phyloP scores from a whole-genome alignment of 2,329 filamentous ascomycete species.

The Shiraia sp. region DNA sequence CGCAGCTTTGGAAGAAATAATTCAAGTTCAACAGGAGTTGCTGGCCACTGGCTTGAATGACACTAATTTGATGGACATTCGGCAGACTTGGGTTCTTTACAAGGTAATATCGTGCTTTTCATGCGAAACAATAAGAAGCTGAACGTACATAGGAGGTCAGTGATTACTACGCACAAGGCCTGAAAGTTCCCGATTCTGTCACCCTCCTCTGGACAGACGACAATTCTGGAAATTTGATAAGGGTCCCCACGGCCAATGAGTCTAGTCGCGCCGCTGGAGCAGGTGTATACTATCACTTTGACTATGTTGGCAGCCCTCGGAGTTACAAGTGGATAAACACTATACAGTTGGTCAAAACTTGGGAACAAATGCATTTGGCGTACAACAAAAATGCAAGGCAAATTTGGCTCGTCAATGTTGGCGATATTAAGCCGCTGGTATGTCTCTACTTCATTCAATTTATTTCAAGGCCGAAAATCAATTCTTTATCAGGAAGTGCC shows the following conservation, averaged over 20 bases:
- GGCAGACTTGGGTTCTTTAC: neutral
- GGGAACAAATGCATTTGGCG: conserved; percentile 2
- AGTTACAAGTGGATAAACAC: conserved; percentile 13
- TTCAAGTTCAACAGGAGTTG: neutral
- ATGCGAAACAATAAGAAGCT: neutral
- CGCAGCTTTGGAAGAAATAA: conserved; percentile 4
- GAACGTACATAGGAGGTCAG: conserved; percentile 1
- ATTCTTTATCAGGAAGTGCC: conserved; percentile 3
- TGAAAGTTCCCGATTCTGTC: conserved; percentile 3
- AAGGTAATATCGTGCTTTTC: neutral
- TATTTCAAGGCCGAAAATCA: no score
- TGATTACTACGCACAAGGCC: conserved; percentile 5
- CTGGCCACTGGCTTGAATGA: neutral
- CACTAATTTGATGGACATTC: neutral
- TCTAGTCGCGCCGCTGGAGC: conserved; percentile 1
- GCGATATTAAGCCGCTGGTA: conserved; percentile 10
- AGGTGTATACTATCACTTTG: conserved; percentile 11
- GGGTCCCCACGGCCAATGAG: conserved; percentile 7
- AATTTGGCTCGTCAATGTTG: conserved; percentile 12
- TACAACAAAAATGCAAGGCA: conserved; percentile 4
- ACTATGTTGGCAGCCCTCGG: conserved; percentile 8
- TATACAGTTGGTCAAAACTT: conserved; percentile 5
- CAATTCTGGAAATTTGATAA: conserved; percentile 10
- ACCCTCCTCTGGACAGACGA: conserved; percentile 11
- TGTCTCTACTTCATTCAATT: neutral